These are phyloP conservation scores for Diaporthe sp. DNA, from an alignment of 2,329 filamentous ascomycete genomes.

Conservation along the genomic window DNA sequence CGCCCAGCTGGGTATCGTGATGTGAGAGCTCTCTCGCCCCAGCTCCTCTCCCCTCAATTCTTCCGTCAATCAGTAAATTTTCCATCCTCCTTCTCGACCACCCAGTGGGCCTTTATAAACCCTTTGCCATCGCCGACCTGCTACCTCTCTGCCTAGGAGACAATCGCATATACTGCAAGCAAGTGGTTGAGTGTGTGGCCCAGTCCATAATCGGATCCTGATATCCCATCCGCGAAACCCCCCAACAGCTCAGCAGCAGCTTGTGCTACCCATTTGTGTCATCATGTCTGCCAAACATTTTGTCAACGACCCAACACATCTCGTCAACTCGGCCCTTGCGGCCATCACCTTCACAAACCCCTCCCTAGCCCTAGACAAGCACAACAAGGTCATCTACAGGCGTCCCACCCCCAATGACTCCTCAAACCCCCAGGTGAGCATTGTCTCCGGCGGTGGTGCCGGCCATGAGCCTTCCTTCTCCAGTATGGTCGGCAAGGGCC, in stretches of 20 bases:
- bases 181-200: background rate
- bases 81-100: slow-evolving; percentile 21
- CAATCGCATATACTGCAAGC: background rate
- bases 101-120: slow-evolving; percentile 29
- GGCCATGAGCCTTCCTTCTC: slow-evolving; percentile 93
- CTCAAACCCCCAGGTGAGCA: slow-evolving; percentile 75
- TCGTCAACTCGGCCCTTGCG: slow-evolving; percentile 82
- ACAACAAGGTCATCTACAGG: slow-evolving; percentile 88
- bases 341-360: slow-evolving; percentile 88
- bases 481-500: slow-evolving; percentile 84
- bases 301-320: slow-evolving; percentile 83
- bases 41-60: slow-evolving; percentile 34
- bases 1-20: slow-evolving; percentile 27
- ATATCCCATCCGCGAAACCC: background rate
- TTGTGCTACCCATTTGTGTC: background rate
- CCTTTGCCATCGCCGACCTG: background rate
- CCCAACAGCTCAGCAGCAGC: background rate
- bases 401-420: slow-evolving; percentile 63
- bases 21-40: slow-evolving; percentile 8
- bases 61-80: slow-evolving; percentile 36
- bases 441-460: slow-evolving; percentile 89
- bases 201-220: background rate
- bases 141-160: background rate
- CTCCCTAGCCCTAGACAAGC: slow-evolving; percentile 79
- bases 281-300: slow-evolving; percentile 76